A percentile compares a stretch with the other conserved stretches of the same genome.
Conservation (phyloP, 2,329 filamentous ascomycete genomes). For the Xylariaceae sp. region DNA sequence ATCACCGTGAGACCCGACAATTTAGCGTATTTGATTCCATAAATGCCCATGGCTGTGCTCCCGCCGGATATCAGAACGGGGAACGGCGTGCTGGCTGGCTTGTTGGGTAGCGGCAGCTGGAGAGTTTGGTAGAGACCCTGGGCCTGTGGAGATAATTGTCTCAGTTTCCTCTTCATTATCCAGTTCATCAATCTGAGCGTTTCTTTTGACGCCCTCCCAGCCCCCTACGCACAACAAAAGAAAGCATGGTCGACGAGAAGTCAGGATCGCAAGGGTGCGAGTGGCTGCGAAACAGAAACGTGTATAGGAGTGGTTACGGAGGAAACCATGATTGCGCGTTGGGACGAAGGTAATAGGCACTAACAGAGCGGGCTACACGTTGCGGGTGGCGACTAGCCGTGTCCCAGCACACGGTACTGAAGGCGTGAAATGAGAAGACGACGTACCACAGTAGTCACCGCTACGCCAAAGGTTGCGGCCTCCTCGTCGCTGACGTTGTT, state of each 20-base stretch:
- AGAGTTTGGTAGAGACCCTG: conserved; percentile 47
- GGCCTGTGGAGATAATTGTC: conserved; percentile 31
- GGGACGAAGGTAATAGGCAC: too few relatives aligned
- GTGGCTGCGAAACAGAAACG: too few relatives aligned
- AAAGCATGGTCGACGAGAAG: not conserved
- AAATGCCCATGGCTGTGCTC: conserved; percentile 53
- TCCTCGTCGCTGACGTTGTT: conserved; percentile 44
- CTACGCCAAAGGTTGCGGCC: conserved; percentile 42
- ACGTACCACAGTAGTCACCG: conserved; percentile 39
- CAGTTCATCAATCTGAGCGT: too few relatives aligned
- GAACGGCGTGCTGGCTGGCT: conserved; percentile 36
- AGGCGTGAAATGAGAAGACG: not conserved
- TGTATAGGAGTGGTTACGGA: too few relatives aligned
- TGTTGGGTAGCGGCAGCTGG: conserved; percentile 42
- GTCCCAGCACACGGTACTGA: too few relatives aligned
- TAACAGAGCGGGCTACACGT: too few relatives aligned
- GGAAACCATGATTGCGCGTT: too few relatives aligned
- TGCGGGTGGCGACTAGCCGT: too few relatives aligned
- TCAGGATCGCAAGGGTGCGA: too few relatives aligned
- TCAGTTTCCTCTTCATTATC: not conserved
- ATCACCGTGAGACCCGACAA: conserved; percentile 39
- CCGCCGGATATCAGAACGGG: conserved; percentile 44
- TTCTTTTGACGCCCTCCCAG: not conserved
- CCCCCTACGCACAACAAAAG: not conserved
- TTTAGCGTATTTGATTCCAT: conserved; percentile 44